A percentile compares a stretch with the other conserved stretches of the same genome.
Evolutionary conservation across 768 basidiomycete genomes (phyloP).

Genomic region (Crepidotus variabilis): DNA sequence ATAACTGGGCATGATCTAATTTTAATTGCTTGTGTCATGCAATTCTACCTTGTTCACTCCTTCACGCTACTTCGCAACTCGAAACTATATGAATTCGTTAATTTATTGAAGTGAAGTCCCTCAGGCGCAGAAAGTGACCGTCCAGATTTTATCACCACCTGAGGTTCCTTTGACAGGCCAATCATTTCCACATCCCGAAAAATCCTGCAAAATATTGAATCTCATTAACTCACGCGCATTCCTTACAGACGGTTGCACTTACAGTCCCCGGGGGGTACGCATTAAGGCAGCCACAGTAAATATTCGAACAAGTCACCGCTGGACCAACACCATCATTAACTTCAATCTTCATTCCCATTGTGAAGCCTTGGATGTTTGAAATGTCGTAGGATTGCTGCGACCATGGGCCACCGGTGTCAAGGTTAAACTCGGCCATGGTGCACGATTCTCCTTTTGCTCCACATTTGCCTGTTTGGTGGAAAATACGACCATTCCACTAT

Average conservation of each 20-base stretch:
- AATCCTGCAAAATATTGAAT: slow-evolving; percentile 18
- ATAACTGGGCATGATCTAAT: slow-evolving; percentile 76
- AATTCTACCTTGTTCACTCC: not conserved
- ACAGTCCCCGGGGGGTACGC: slow-evolving; percentile 32
- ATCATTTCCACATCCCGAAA: slow-evolving; percentile 35
- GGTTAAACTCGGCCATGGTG: slow-evolving; percentile 35
- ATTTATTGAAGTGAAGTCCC: too few species aligned
- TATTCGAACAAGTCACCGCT: slow-evolving; percentile 35
- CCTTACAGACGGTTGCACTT: slow-evolving; percentile 6
- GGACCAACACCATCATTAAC: slow-evolving; percentile 37
- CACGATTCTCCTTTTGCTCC: slow-evolving; percentile 35
- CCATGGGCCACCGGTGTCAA: slow-evolving; percentile 28
- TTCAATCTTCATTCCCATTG: slow-evolving; percentile 30
- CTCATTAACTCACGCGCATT: too few species aligned
- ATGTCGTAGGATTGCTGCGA: slow-evolving; percentile 37
- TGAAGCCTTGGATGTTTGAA: slow-evolving; percentile 41
- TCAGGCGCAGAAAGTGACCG: slow-evolving; percentile 30
- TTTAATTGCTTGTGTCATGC: not conserved
- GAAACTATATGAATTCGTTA: too few species aligned
- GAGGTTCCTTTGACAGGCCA: slow-evolving; percentile 33
- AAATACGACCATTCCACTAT: slow-evolving; percentile 40
- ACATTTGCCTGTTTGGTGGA: slow-evolving; percentile 32
- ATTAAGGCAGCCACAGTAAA: slow-evolving; percentile 29
- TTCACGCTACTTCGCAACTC: too few species aligned
- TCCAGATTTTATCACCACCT: slow-evolving; percentile 29